Evolutionary conservation across 1,139 yeast genomes (phyloP).

Genomic region (Taphrina wiesneri): DNA sequence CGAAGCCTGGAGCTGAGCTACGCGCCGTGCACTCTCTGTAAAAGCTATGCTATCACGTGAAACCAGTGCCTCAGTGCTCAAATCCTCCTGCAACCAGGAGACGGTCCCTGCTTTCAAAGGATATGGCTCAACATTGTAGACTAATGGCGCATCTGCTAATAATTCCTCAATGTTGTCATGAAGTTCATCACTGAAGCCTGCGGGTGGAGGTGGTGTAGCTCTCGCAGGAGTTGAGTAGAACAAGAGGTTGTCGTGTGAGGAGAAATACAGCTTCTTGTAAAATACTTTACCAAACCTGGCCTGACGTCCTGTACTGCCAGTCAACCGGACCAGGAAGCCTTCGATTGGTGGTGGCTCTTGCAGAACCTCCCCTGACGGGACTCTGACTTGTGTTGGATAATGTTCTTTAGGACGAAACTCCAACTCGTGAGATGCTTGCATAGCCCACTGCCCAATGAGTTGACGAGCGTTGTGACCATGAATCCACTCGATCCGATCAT

Average conservation of each 20-base stretch:
- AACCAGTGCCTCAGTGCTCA: conserved; percentile 49
- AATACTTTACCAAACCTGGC: conserved; percentile 51
- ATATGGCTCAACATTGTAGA: conserved; percentile 48
- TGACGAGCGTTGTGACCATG: conserved; percentile 56
- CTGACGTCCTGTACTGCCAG: conserved; percentile 56
- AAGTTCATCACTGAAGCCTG: neutral
- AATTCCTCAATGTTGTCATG: neutral
- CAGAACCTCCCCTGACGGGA: conserved; percentile 31
- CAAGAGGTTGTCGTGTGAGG: conserved; percentile 61
- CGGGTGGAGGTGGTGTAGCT: conserved; percentile 50
- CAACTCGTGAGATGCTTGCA: conserved; percentile 52
- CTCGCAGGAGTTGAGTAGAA: conserved; percentile 59
- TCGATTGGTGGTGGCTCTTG: conserved; percentile 70
- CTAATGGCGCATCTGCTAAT: conserved; percentile 5
- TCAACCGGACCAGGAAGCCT: conserved; percentile 67
- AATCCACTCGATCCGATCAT: conserved; percentile 78
- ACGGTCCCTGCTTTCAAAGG: conserved; percentile 50
- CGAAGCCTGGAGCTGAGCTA: conserved; percentile 59
- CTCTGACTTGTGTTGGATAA: conserved; percentile 47
- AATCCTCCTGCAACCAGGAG: conserved; percentile 56
- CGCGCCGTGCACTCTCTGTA: conserved; percentile 63
- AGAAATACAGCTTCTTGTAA: conserved; percentile 62
- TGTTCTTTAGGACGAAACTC: conserved; percentile 60
- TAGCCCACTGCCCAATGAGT: conserved; percentile 52
- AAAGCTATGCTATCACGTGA: conserved; percentile 59